Base-by-base conservation (phyloP, 768 basidiomycete species). In the Sarcodon sp. region DNA sequence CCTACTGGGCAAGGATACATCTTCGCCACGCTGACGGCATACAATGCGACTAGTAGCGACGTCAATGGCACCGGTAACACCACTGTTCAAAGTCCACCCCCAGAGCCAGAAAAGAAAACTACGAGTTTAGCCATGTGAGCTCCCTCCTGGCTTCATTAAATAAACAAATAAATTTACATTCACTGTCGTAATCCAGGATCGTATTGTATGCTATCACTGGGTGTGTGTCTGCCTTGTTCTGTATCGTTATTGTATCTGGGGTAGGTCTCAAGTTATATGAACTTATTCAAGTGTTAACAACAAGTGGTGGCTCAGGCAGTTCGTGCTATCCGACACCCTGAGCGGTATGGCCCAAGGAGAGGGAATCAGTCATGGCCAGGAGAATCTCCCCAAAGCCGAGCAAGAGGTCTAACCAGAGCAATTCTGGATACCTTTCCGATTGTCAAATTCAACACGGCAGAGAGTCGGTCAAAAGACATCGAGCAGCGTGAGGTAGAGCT, bases 371-470 rank as follows among this genome's bases (percentile, higher is more conserved):
- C 63, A 39, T 66, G 62, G 4, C 63, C 59, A 21, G 68, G 66
- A 16, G 68, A 66, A 8, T 54, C 57, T 18, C 69, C 71, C 35
- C 83, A 83, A 57, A 82, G 79, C 45, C 78, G 88, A 3, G 84
- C 89, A 0, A 69, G 77, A n/a, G 92, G 92, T 6, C 71, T 98
- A 45, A 86, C 88, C 1, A 80, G 88, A 15, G 94, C 94, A 15
- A 92, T 98, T 49, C 69, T 98, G 47, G 93, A 98, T 55, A 96
- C 92, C 3, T 98, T 98, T 67, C 92, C 93, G 4, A 67, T 96
- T 52, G 82, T 94, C 65, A 90, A 91, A 61, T 98, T 92, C 56
- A 49, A 59, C 8, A 61, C 57, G 32, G 52, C 51, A 6, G 49
- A 54, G 43, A 53, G 47, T 45, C 54, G 27, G 45, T 46, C 15